phyloP scores from a whole-genome alignment of 139 green algal genomes.

The Chlamydomonas urium region DNA sequence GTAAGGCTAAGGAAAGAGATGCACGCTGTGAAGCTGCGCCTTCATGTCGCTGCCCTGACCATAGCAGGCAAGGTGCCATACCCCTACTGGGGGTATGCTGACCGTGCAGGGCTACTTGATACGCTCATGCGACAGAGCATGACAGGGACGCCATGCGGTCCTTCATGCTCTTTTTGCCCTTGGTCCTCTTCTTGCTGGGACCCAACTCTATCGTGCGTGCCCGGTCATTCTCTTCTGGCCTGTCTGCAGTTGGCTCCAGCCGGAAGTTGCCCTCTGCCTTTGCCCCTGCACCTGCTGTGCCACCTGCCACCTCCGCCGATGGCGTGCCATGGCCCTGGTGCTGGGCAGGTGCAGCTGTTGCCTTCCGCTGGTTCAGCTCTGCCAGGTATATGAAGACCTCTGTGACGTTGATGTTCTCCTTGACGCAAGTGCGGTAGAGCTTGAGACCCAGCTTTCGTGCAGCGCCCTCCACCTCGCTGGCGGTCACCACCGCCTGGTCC shows the following conservation, averaged over 20 bases:
- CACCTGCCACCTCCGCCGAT: neutral
- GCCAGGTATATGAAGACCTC: conserved; percentile 62
- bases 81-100: too few species aligned
- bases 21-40: too few species aligned
- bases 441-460: conserved; percentile 53
- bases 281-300: neutral
- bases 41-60: too few species aligned
- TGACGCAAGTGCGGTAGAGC: conserved; percentile 72
- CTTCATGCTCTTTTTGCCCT: conserved; percentile 50
- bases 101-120: too few species aligned
- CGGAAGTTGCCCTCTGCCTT: conserved; percentile 35
- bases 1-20: too few species aligned
- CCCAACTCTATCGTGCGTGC: conserved; percentile 35
- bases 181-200: conserved; percentile 41
- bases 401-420: conserved; percentile 75
- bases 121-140: conserved; percentile 30
- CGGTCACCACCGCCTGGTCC: conserved; percentile 45
- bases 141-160: conserved; percentile 29
- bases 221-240: neutral
- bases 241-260: conserved; percentile 17
- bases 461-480: conserved; percentile 58
- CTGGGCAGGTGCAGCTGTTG: conserved; percentile 11
- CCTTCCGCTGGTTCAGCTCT: conserved; percentile 49
- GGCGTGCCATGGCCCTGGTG: neutral
- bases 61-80: too few species aligned